Evolutionary conservation across 192 early-diverging fungal genomes (phyloP), one percentile per base, ranked within the genome.

Genomic region (Lobosporangium transversale): DNA sequence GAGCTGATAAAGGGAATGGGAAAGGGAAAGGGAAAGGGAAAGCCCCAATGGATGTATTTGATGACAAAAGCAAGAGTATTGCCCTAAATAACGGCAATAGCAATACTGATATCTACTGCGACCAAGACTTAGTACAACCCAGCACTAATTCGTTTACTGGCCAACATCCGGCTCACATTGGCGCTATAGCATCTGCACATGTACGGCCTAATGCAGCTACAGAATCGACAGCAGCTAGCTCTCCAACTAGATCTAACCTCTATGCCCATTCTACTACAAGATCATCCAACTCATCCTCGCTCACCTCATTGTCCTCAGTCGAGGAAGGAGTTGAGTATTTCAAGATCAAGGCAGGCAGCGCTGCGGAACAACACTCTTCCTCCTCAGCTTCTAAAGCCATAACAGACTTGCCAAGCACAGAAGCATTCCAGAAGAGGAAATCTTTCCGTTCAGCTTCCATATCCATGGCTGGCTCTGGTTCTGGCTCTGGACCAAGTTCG

Each of bases 261-360:
- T 70, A 70, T 36, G 42, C 58, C 43, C 43, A 52, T 15, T 30
- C 52, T 11, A 54, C 33, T 18, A 23, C 58, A 12, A 15, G 59
- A 45, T 70, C 68, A 17, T 62, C 68, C 40, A 65, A 59, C 23
- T 24, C 63, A 1, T 66, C 70, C 1, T 75, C 70, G 4, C 40
- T 57, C 1, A 53, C 54, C 4, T 65, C 70, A 20, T 20, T 66
- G 12, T 60, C 70, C 2, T 66, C 62, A 14, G 54, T 75, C 7
- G 63, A 66, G 12, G 70, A 75, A n/a, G 62, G 55, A 1, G 61
- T 63, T 18, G 35, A 47, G n/a, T 50, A n/a, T n/a, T n/a, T n/a
- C n/a, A n/a, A n/a, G n/a, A n/a, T n/a, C n/a, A n/a, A n/a, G n/a
- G n/a, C n/a, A n/a, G n/a, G n/a, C n/a, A n/a, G n/a, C n/a, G n/a